Base-by-base conservation (phyloP, 768 basidiomycete genomes). In the Leccinum longicurvipes region DNA sequence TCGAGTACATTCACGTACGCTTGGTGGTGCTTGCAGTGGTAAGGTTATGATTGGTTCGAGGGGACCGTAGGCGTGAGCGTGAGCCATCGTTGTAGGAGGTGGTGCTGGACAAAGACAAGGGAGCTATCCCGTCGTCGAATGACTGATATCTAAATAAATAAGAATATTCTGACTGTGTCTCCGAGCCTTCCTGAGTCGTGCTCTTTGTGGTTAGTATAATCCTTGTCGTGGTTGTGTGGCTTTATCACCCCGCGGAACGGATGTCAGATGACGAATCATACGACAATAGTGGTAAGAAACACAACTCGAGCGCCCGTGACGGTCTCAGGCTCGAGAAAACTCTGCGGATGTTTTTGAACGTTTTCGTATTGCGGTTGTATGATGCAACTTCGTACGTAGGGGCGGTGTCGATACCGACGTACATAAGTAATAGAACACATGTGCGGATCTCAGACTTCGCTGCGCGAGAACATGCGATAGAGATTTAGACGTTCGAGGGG, bases 41-140 rank as follows among this genome's bases (percentile, higher is more conserved):
- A 96, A 88, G 54, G 77, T 81, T 93, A 96, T 98, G 76, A 96
- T 98, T 76, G 94, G 93, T 79, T 95, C 91, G 68, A 98, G 91
- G 51, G 84, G 93, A 78, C 93, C 76, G 76, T 94, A 94, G 6
- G 77, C 65, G 71, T 93, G 83, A 42, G 75, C 77, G 79, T 85
- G 74, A 25, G 58, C 32, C 51, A 80, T 66, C 70, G 75, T 79
- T 48, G 56, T 47, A 15, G 14, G n/a, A n/a, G n/a, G 4, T 42
- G 60, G 41, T n/a, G n/a, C n/a, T 62, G 47, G 41, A 12, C 52
- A 47, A 34, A 56, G 28, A 46, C 53, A 48, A 51, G 47, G 56
- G 39, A 27, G n/a, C 8, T 21, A 41, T 41, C 39, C 15, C 17
- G 39, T 5, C 2, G 19, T n/a, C n/a, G n/a, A n/a, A n/a, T n/a